Percentiles rank a stretch among this genome's conserved stretches.
Evolutionary conservation across 305 asterid species (phyloP).

Genomic region (Fraxinus latifolia): DNA sequence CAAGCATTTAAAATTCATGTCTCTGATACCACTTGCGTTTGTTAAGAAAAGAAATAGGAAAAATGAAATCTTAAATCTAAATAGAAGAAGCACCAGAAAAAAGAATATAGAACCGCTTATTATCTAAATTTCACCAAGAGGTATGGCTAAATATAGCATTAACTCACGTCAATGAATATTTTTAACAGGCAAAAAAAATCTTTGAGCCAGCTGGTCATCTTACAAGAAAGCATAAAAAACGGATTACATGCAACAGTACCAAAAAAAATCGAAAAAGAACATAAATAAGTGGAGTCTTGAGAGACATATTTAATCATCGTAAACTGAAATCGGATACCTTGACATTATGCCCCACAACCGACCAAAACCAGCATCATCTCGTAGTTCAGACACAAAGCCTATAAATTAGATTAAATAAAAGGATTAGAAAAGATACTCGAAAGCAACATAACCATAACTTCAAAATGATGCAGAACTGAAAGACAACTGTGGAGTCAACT

Average conservation of each 20-base stretch:
- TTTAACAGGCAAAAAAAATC: neutral
- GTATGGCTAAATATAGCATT: neutral
- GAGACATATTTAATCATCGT: neutral
- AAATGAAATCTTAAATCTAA: neutral
- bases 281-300: neutral
- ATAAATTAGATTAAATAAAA: slow-evolving; percentile 21
- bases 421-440: slow-evolving; percentile 14
- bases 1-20: neutral
- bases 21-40: neutral
- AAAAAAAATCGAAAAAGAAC: neutral
- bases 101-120: neutral
- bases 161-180: neutral
- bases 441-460: slow-evolving; percentile 2
- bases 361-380: slow-evolving; percentile 85
- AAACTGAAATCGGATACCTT: slow-evolving; percentile 45
- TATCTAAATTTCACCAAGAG: neutral
- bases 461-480: slow-evolving; percentile 8
- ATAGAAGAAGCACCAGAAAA: neutral
- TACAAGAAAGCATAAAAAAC: neutral
- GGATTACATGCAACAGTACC: neutral
- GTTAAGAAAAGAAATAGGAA: neutral
- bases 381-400: slow-evolving; percentile 75
- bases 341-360: slow-evolving; percentile 88
- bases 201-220: neutral
- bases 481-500: slow-evolving; percentile 14